These are phyloP conservation scores for Metarhizium anisopliae DNA, from an alignment of 2,329 filamentous ascomycete species.

Conservation along the genomic window DNA sequence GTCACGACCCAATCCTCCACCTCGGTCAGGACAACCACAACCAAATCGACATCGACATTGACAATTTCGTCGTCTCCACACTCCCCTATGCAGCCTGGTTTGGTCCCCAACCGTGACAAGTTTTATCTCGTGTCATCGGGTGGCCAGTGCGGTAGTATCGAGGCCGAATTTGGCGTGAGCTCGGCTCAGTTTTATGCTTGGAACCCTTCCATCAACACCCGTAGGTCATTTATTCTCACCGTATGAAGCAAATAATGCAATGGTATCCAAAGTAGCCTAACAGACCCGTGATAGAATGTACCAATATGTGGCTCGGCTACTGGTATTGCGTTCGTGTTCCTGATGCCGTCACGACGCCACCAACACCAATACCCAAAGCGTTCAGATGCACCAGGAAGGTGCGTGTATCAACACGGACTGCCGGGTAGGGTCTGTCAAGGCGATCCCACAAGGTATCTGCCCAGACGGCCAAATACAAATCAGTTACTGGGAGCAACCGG, in stretches of 20 bases:
- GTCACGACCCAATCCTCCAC: not conserved
- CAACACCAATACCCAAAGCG: not conserved
- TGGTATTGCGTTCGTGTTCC: not conserved
- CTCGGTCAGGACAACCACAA: not conserved
- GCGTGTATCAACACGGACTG: conserved; percentile 6
- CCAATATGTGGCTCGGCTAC: not conserved
- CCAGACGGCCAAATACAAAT: conserved; percentile 2
- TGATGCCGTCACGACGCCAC: not conserved
- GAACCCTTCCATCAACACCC: conserved; percentile 3
- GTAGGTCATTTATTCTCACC: not conserved
- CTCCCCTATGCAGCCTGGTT: conserved; percentile 2
- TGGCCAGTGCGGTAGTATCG: not conserved
- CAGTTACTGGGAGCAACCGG: conserved; percentile 3
- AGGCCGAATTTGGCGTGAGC: conserved; percentile 1
- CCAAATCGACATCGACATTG: not conserved
- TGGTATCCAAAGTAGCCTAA: not conserved
- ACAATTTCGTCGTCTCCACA: not conserved
- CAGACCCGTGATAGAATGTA: not conserved
- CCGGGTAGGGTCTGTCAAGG: not conserved
- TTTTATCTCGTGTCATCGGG: not conserved
- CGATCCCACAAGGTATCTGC: not conserved
- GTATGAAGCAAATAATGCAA: not conserved
- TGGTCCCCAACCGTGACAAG: conserved; percentile 3
- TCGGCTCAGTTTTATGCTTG: conserved; percentile 1
- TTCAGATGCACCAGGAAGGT: not conserved